Percentiles rank a stretch among this genome's conserved stretches.
Evolutionary conservation across 129 eudicot species (phyloP).

Genomic region (Chrysanthemum lavandulifolium): DNA sequence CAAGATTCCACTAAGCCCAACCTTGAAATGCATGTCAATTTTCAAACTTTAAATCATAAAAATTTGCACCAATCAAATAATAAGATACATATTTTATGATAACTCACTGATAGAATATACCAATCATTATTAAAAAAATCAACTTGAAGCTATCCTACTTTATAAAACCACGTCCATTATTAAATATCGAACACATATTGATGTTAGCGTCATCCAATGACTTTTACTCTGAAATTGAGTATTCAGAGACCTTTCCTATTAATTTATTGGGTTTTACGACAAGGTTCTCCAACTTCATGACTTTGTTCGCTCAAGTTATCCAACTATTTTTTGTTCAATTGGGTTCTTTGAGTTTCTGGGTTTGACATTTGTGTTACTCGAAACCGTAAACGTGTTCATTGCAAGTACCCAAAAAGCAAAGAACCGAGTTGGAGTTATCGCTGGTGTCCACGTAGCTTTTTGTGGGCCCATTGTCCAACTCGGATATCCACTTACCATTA

Average conservation of each 20-base stretch:
- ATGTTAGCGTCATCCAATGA: not conserved
- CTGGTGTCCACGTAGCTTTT: too few species aligned
- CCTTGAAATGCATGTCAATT: conserved; percentile 40
- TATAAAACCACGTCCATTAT: not conserved
- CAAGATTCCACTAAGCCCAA: conserved; percentile 95
- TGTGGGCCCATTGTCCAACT: too few species aligned
- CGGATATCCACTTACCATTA: too few species aligned
- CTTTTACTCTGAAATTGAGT: not conserved
- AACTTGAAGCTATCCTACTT: not conserved
- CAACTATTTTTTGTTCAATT: too few species aligned
- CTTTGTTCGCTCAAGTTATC: too few species aligned
- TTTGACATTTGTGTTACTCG: too few species aligned
- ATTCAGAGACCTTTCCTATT: not conserved
- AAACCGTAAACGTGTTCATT: too few species aligned
- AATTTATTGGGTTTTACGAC: too few species aligned
- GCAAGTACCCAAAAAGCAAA: too few species aligned
- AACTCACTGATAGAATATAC: conserved; percentile 14
- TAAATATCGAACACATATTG: not conserved
- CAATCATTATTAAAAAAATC: not conserved
- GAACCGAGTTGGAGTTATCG: too few species aligned
- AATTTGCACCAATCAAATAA: not conserved
- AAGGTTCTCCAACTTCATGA: too few species aligned
- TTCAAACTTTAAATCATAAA: conserved; percentile 18
- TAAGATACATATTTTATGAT: conserved; percentile 17
- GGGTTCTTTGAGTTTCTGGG: too few species aligned